Conservation (phyloP, 2,329 filamentous ascomycete species). For the Neonectria ditissima region DNA sequence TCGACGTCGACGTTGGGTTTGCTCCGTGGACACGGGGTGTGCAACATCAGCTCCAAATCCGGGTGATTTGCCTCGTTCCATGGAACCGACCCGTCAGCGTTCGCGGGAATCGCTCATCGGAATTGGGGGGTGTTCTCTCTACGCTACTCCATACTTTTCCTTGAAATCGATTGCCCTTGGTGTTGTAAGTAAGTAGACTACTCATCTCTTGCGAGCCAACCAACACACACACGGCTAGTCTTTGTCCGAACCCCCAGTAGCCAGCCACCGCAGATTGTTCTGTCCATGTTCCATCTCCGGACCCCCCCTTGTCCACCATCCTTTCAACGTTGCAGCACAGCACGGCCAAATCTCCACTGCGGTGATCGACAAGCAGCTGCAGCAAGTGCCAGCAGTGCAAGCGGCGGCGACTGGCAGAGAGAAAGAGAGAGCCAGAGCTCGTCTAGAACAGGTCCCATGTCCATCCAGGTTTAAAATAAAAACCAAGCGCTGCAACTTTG, state of each 20-base stretch:
- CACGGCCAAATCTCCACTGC: constrained; percentile 8
- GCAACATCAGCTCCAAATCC: background rate
- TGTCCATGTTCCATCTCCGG: constrained; percentile 16
- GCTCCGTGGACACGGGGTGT: constrained; percentile 15
- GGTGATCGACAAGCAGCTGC: constrained; percentile 24
- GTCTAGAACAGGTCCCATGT: no score
- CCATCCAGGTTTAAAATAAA: no score
- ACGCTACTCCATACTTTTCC: no score
- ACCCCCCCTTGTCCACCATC: constrained; percentile 16
- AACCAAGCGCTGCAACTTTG: background rate
- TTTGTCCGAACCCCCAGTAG: constrained; percentile 3
- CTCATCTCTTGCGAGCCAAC: background rate
- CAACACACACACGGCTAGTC: background rate
- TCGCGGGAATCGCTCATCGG: background rate
- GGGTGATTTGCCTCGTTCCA: constrained; percentile 17
- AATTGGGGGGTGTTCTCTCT: background rate
- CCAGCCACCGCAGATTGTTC: background rate
- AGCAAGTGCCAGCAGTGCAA: constrained; percentile 6
- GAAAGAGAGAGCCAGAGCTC: background rate
- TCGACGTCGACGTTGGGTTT: constrained; percentile 1
- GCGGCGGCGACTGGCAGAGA: background rate
- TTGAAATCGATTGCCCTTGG: background rate
- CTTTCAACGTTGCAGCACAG: background rate
- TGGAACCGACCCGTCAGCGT: background rate
- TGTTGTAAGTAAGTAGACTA: no score